Conservation (phyloP, 805 yeast species). For the Cyberlindnera suaveolens region DNA sequence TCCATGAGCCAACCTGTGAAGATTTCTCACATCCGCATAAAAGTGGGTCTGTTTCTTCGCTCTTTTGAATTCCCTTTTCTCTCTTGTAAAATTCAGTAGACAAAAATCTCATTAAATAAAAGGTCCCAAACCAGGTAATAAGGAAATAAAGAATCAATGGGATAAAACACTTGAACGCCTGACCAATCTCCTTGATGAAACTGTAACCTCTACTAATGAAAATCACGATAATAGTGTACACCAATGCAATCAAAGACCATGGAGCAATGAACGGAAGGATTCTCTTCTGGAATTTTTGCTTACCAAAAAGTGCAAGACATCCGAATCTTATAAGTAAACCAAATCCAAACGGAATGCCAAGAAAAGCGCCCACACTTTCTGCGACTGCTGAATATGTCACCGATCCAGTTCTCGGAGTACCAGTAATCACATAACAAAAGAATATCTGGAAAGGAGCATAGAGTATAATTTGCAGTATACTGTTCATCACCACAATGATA, state of each 20-base stretch:
- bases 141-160: slow-evolving; percentile 44
- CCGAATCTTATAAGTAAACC: slow-evolving; percentile 38
- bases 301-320: slow-evolving; percentile 7
- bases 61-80: background rate
- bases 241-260: slow-evolving; percentile 44
- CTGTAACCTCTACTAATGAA: slow-evolving; percentile 45
- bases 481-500: slow-evolving; percentile 43
- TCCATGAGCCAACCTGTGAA: background rate
- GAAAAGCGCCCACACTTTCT: slow-evolving; percentile 42
- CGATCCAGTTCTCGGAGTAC: slow-evolving; percentile 1
- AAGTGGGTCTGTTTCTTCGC: background rate
- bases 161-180: slow-evolving; percentile 43
- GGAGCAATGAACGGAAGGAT: slow-evolving; percentile 40
- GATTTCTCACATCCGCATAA: slow-evolving; percentile 37
- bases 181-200: slow-evolving; percentile 40
- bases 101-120: slow-evolving; percentile 29
- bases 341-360: slow-evolving; percentile 46
- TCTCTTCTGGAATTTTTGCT: slow-evolving; percentile 26
- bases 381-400: slow-evolving; percentile 30
- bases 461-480: slow-evolving; percentile 42
- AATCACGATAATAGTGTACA: slow-evolving; percentile 45
- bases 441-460: slow-evolving; percentile 48
- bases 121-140: slow-evolving; percentile 41
- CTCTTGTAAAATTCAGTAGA: slow-evolving; percentile 10
- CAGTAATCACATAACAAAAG: slow-evolving; percentile 38